Base-by-base conservation (phyloP, 768 basidiomycete species). In the Pisolithus albus region DNA sequence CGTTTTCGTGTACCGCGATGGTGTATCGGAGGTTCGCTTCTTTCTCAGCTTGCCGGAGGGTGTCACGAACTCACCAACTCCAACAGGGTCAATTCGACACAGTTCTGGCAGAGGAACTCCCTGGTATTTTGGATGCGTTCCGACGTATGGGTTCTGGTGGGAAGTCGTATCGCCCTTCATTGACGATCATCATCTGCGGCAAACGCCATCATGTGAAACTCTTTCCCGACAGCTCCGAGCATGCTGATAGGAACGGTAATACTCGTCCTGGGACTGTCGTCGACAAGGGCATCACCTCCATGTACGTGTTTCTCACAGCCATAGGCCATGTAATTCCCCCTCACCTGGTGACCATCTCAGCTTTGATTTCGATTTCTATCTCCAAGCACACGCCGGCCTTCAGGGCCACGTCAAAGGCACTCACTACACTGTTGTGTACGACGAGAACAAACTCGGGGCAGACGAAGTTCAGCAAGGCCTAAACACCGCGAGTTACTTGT, bases 161-260 rank as follows among this genome's bases (percentile, higher is more conserved):
- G 32, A 66, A 65, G 8, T 59, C 72, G 0, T 91, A 89, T 60
- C 68, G 71, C 21, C 90, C 90, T 0, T 60, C 64, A 42, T 59
- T 92, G 36, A 81, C 86, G 2, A 87, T 92, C 58, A 67, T 87
- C 52, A 83, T 92, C 38, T 92, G 90, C 59, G 89, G 89, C 62
- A 92, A 92, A 64, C 78, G 84, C 2, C 74, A 74, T 52, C 73
- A 75, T 21, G 64, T 78, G 15, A 76, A 82, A 23, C 81, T 83
- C 64, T 88, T 74, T 64, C 75, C 86, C 0, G 76, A 79, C 0
- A 63, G 74, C 21, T 70, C 73, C 1, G 60, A 71, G 5, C 59
- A 72, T 40, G 83, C 78, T 2, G 80, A 82, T 57, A 71, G 63
- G 49, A 88, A 86, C 52, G 88, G 88, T 0, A 91, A 92, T 59